phyloP scores from a whole-genome alignment of 306 rosid genomes.

The Begonia fuchsioides region DNA sequence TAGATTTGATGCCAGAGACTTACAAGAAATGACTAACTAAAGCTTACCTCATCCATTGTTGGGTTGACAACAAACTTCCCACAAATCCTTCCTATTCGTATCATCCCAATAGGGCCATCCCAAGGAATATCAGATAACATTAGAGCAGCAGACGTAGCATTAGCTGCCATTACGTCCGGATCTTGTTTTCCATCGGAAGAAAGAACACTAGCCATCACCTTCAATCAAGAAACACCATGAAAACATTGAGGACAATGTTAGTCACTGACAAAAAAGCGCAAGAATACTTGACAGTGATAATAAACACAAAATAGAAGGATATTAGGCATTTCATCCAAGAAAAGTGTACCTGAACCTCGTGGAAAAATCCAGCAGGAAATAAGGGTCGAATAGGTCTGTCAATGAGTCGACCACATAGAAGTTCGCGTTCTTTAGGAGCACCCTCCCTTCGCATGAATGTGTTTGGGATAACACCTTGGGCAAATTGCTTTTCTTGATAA shows the following conservation, averaged over 20 bases:
- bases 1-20: too few relatives aligned
- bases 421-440: conserved; percentile 92
- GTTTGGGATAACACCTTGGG: conserved; percentile 75
- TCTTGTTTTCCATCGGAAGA: conserved; percentile 87
- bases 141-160: conserved; percentile 88
- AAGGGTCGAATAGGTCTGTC: conserved; percentile 88
- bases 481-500: conserved; percentile 89
- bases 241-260: background rate
- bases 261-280: background rate
- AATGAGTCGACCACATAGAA: conserved; percentile 72
- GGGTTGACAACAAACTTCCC: conserved; percentile 82
- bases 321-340: conserved; percentile 2
- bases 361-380: conserved; percentile 83
- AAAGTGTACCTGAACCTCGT: conserved; percentile 78
- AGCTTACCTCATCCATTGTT: conserved; percentile 75
- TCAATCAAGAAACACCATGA: conserved; percentile 9
- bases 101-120: conserved; percentile 93
- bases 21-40: background rate
- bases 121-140: conserved; percentile 97
- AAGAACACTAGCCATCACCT: conserved; percentile 86
- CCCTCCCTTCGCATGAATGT: conserved; percentile 86
- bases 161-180: conserved; percentile 87
- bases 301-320: background rate
- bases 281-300: background rate
- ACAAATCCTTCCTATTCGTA: conserved; percentile 69